Conservation (phyloP, 768 basidiomycete genomes). For the Termitomyces bulborhizus region DNA sequence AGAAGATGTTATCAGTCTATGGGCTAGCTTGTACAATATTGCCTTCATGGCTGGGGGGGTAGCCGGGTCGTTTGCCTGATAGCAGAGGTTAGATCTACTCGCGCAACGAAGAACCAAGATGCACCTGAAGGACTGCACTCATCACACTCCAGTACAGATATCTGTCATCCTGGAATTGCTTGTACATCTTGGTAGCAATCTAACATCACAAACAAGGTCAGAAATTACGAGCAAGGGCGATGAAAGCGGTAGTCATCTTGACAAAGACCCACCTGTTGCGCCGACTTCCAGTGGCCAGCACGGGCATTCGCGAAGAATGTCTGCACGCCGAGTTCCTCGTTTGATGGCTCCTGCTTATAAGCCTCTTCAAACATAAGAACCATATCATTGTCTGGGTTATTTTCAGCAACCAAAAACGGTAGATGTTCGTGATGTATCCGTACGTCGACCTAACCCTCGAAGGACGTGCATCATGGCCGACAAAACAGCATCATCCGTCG, state of each 20-base stretch:
- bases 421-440: slow-evolving; percentile 14
- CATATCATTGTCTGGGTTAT: slow-evolving; percentile 59
- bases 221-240: not conserved
- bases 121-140: slow-evolving; percentile 73
- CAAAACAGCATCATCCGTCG: slow-evolving; percentile 67
- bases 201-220: slow-evolving; percentile 21
- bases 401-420: slow-evolving; percentile 4
- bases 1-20: slow-evolving; percentile 61
- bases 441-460: slow-evolving; percentile 67
- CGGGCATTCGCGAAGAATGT: slow-evolving; percentile 83
- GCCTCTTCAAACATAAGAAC: slow-evolving; percentile 84
- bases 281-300: slow-evolving; percentile 78
- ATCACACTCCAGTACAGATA: slow-evolving; percentile 84
- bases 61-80: slow-evolving; percentile 63
- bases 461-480: slow-evolving; percentile 83
- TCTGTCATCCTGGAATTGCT: slow-evolving; percentile 75
- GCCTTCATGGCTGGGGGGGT: slow-evolving; percentile 59
- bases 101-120: not conserved
- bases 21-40: slow-evolving; percentile 72
- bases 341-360: slow-evolving; percentile 71
- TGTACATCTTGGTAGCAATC: slow-evolving; percentile 79
- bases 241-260: not conserved
- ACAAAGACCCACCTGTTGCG: slow-evolving; percentile 62
- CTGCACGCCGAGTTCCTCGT: slow-evolving; percentile 80
- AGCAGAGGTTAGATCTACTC: not conserved